These are phyloP conservation scores for Lonicera japonica DNA, from an alignment of 129 eudicot species.

Conservation along the genomic window DNA sequence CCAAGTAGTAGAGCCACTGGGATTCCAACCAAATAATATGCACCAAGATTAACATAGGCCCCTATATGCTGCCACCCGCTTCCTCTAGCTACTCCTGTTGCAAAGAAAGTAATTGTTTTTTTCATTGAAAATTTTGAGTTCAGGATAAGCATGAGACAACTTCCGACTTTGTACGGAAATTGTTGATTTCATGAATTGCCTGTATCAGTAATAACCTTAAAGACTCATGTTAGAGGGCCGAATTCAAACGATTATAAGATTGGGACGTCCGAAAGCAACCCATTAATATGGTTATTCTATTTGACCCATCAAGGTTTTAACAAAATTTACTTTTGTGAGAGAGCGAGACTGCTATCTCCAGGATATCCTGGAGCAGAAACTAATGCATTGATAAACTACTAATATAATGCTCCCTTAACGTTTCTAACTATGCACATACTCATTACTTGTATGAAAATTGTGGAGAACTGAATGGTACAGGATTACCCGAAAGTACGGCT, in stretches of 20 bases:
- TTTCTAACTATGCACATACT: no score
- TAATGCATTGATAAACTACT: no score
- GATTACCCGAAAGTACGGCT: constrained; percentile 29
- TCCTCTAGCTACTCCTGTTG: constrained; percentile 60
- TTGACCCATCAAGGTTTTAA: no score
- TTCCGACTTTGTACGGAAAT: not conserved
- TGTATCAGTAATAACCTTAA: not conserved
- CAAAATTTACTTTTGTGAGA: no score
- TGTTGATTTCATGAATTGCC: not conserved
- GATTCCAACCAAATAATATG: constrained; percentile 48
- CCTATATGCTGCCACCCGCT: constrained; percentile 62
- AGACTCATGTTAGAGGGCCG: no score
- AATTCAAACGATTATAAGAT: no score
- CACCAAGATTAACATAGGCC: constrained; percentile 56
- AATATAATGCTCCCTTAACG: no score
- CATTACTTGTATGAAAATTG: not conserved
- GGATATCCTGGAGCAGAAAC: no score
- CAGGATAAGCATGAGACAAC: not conserved
- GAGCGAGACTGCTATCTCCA: no score
- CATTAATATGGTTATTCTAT: no score
- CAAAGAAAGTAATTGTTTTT: not conserved
- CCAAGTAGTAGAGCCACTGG: constrained; percentile 51
- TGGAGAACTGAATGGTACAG: not conserved
- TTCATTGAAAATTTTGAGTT: not conserved
- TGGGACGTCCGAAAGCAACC: no score